Base-by-base conservation (phyloP, 1,139 yeast species). In the Hanseniaspora uvarum region DNA sequence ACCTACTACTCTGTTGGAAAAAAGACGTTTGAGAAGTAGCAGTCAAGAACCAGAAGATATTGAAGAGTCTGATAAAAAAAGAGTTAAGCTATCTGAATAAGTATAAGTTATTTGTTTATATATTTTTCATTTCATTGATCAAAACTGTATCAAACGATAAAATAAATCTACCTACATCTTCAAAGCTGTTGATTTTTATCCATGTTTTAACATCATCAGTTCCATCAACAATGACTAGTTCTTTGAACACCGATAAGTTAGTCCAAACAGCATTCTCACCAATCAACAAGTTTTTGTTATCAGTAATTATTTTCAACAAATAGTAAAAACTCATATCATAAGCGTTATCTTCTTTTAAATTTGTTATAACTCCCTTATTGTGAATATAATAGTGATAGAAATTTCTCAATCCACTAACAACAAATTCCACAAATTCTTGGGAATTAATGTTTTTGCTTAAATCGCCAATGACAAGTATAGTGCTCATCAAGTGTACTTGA, bases 351-450 rank as follows among this genome's bases (percentile, higher is more conserved):
- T 28, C 37, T 11, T 43, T 37, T 24, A 50, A 44, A 23, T 37
- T 21, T 8, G 39, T 43, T 2, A 50, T 26, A 1, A 46, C 46
- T 0, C 53, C 53, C 18, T 24, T 50, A 6, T 24, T 41, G 24
- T 50, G 48, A 31, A 50, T 50, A 12, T 50, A 50, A 33, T 50
- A 50, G 28, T 50, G 53, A 5, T 50, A 46, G 12, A 44, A 50
- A 5, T 26, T 16, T n/a, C 48, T 37, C 33, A 50, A 50, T 14
- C 28, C 33, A n/a, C 21, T 33, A 8, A 19, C 38, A 7, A 50
- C 16, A n/a, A 50, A 30, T 5, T 50, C 53, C 14, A 44, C 14
- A 8, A 50, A 23, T 28, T 50, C 53, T 12, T 36, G 23, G 11
- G 28, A 7, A 4, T 33, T 40, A 4, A 50, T 21, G 24, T n/a